These are phyloP conservation scores for Hymenochaete sp. DNA, from an alignment of 1,284 basidiomycete species.

Conservation along the genomic window DNA sequence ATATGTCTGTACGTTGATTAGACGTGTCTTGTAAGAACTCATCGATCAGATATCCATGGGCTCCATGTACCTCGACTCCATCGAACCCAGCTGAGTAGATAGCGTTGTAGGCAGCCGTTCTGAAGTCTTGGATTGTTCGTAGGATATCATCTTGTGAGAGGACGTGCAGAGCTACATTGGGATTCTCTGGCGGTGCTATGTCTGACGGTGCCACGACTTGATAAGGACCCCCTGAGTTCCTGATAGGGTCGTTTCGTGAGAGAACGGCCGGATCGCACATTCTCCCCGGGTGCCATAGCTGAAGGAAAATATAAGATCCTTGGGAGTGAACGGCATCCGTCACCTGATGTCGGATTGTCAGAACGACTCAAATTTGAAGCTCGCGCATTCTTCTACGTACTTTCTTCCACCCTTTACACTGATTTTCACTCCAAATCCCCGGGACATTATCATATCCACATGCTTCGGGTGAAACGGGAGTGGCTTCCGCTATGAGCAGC, in stretches of 20 bases:
- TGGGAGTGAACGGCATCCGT: slow-evolving; percentile 35
- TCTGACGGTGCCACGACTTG: slow-evolving; percentile 33
- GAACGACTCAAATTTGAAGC: neutral
- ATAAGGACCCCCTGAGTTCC: slow-evolving; percentile 21
- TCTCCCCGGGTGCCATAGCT: slow-evolving; percentile 44
- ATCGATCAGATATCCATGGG: slow-evolving; percentile 35
- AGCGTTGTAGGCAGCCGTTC: slow-evolving; percentile 25
- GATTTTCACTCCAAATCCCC: slow-evolving; percentile 23
- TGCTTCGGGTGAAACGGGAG: slow-evolving; percentile 22
- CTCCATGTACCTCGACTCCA: slow-evolving; percentile 35
- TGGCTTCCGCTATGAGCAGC: slow-evolving; percentile 28
- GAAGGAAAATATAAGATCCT: slow-evolving; percentile 36
- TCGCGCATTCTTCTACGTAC: slow-evolving; percentile 15
- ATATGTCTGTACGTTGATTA: slow-evolving; percentile 41
- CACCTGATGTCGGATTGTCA: slow-evolving; percentile 21
- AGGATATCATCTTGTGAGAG: slow-evolving; percentile 34
- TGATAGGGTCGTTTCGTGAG: slow-evolving; percentile 23
- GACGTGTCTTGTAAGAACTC: slow-evolving; percentile 32
- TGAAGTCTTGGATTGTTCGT: slow-evolving; percentile 24
- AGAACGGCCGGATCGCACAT: slow-evolving; percentile 29
- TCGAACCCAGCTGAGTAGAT: slow-evolving; percentile 36
- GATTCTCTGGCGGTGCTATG: slow-evolving; percentile 24
- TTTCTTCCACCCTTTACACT: slow-evolving; percentile 27
- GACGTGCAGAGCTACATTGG: neutral
- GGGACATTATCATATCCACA: slow-evolving; percentile 22